Conservation (phyloP, 352 stramenopile species). For the Globisporangium radiosum region DNA sequence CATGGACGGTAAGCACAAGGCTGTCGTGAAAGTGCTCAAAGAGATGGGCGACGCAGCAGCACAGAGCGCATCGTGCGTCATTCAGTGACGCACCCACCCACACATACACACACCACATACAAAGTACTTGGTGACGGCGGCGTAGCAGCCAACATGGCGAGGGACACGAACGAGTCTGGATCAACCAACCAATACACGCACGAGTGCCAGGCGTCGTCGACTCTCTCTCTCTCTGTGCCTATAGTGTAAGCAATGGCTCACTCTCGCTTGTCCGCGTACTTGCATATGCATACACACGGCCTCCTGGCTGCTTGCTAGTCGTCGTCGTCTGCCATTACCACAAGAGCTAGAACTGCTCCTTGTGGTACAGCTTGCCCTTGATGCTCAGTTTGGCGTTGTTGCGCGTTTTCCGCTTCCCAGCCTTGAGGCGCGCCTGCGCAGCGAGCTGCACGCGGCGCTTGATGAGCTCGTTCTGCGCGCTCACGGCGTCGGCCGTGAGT, state of each 20-base stretch:
- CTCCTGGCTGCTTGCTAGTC: background rate
- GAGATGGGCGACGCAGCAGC: conserved; percentile 88
- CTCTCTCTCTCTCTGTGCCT: background rate
- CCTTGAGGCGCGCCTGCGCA: conserved; percentile 48
- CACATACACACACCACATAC: background rate
- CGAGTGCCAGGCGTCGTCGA: background rate
- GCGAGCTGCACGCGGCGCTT: conserved; percentile 79
- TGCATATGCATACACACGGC: background rate
- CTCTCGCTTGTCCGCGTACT: background rate
- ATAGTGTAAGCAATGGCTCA: too few species aligned
- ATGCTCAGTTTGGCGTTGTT: conserved; percentile 83
- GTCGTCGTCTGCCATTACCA: background rate
- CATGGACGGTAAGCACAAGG: conserved; percentile 90
- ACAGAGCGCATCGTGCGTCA: conserved; percentile 78
- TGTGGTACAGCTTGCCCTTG: conserved; percentile 81
- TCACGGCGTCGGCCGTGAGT: conserved; percentile 25
- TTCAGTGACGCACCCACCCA: conserved; percentile 43
- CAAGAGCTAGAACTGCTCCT: conserved; percentile 57
- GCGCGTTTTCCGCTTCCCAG: conserved; percentile 50
- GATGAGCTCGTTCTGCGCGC: conserved; percentile 64
- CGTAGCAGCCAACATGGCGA: conserved; percentile 2
- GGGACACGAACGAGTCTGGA: conserved; percentile 1
- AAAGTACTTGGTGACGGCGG: too few species aligned
- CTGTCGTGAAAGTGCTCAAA: conserved; percentile 89
- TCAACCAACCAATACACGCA: conserved; percentile 31